Conservation (phyloP, 2,329 filamentous ascomycete species). For the Talaromyces sp. region DNA sequence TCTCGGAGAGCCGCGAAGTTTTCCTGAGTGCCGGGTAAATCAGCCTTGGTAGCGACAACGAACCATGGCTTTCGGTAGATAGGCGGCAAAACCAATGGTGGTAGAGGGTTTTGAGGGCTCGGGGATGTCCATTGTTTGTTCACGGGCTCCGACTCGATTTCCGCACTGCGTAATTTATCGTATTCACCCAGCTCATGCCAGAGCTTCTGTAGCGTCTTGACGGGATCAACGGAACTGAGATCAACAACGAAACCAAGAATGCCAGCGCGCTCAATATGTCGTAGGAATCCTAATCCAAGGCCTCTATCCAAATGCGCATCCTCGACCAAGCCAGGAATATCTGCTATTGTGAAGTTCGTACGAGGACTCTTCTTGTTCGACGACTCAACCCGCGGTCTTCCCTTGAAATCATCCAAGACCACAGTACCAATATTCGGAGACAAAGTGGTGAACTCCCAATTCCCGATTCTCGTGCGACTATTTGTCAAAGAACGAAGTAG, state of each 20-base stretch:
- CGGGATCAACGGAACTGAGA: slow-evolving; percentile 71
- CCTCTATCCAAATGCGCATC: slow-evolving; percentile 89
- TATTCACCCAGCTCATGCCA: slow-evolving; percentile 92
- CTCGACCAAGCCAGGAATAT: slow-evolving; percentile 90
- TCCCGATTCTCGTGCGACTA: slow-evolving; percentile 80
- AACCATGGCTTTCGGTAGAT: slow-evolving; percentile 97
- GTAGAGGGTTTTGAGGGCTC: slow-evolving; percentile 32
- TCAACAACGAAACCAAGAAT: slow-evolving; percentile 94
- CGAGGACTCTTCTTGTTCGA: slow-evolving; percentile 52
- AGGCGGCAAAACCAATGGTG: slow-evolving; percentile 53
- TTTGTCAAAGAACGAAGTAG: slow-evolving; percentile 81
- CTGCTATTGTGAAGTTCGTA: slow-evolving; percentile 84
- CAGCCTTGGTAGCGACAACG: slow-evolving; percentile 89
- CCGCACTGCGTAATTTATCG: slow-evolving; percentile 70
- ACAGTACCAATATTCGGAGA: slow-evolving; percentile 95
- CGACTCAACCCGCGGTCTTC: slow-evolving; percentile 56
- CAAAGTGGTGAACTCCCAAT: slow-evolving; percentile 95
- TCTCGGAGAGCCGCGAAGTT: slow-evolving; percentile 66
- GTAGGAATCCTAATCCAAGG: slow-evolving; percentile 82
- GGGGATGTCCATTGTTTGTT: slow-evolving; percentile 58
- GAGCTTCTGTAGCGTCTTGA: slow-evolving; percentile 69
- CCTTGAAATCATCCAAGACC: slow-evolving; percentile 79
- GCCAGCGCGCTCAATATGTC: slow-evolving; percentile 88
- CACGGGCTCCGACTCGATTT: slow-evolving; percentile 57
- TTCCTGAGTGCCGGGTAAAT: slow-evolving; percentile 69